phyloP scores from a whole-genome alignment of 176 grass and related monocot genomes.

The Hsuehochloa calcarea region DNA sequence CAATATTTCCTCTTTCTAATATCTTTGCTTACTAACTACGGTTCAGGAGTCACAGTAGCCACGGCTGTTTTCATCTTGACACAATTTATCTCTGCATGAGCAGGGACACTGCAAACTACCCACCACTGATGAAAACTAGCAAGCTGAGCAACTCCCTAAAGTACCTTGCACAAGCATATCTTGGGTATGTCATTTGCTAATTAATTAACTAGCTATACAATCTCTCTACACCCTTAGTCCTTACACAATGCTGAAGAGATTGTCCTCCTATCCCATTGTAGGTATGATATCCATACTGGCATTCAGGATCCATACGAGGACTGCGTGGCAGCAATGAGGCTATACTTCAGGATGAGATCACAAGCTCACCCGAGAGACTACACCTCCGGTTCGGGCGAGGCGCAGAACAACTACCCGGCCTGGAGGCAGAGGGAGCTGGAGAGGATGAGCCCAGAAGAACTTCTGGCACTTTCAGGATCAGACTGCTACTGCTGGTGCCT shows the following conservation, averaged over 20 bases:
- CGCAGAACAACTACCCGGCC: slow-evolving; percentile 60
- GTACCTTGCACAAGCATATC: slow-evolving; percentile 82
- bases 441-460: slow-evolving; percentile 82
- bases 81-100: neutral
- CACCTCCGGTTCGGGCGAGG: slow-evolving; percentile 59
- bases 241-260: neutral
- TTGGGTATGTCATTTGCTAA: slow-evolving; percentile 61
- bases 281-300: slow-evolving; percentile 80
- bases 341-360: slow-evolving; percentile 70
- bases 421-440: slow-evolving; percentile 85
- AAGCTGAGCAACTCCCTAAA: slow-evolving; percentile 87
- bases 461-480: slow-evolving; percentile 71
- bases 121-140: slow-evolving; percentile 94
- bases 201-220: neutral
- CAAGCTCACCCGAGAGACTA: slow-evolving; percentile 62
- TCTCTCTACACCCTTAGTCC: neutral
- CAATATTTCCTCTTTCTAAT: neutral
- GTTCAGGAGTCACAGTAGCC: neutral
- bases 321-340: slow-evolving; percentile 67
- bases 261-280: slow-evolving; percentile 23
- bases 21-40: neutral
- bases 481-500: slow-evolving; percentile 96
- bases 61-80: neutral
- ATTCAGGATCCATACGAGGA: slow-evolving; percentile 76
- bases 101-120: slow-evolving; percentile 81